A percentile compares a stretch with the other conserved stretches of the same genome.
These are phyloP conservation scores for Gaertneriomyces sp. DNA, from an alignment of 192 early-diverging fungal genomes.

Conservation along the genomic window DNA sequence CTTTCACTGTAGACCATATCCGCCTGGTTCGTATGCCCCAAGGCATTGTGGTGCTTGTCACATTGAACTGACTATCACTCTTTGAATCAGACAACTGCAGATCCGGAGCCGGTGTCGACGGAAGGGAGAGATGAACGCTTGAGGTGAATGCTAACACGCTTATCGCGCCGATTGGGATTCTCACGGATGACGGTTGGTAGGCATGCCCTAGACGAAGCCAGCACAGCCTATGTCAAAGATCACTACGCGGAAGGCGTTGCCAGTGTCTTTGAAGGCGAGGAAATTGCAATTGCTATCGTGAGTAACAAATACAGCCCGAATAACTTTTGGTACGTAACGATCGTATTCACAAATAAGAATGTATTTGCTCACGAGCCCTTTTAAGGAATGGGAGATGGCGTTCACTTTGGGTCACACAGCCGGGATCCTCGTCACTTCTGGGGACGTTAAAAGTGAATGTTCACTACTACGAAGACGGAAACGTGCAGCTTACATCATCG, in stretches of 20 bases:
- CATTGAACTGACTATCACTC: not conserved
- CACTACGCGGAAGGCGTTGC: conserved; percentile 76
- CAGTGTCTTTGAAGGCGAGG: conserved; percentile 61
- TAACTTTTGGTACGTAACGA: conserved; percentile 82
- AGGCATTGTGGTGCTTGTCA: conserved; percentile 1
- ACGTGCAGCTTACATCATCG: conserved; percentile 86
- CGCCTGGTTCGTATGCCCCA: conserved; percentile 26
- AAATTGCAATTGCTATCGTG: conserved; percentile 65
- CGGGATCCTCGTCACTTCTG: conserved; percentile 56
- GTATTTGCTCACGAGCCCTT: not conserved
- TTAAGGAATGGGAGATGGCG: conserved; percentile 89
- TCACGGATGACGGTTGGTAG: not conserved
- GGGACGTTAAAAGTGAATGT: conserved; percentile 77
- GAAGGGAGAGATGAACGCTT: conserved; percentile 35
- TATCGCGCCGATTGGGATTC: no score
- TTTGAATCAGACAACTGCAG: conserved; percentile 41
- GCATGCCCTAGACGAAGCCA: conserved; percentile 62
- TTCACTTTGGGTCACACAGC: conserved; percentile 70
- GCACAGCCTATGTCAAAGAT: conserved; percentile 62
- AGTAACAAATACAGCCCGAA: conserved; percentile 87
- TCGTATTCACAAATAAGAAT: not conserved
- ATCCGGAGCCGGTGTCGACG: conserved; percentile 37
- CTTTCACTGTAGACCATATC: conserved; percentile 80
- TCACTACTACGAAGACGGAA: conserved; percentile 99
- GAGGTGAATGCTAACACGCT: not conserved